Conservation (phyloP, 495 filamentous ascomycete genomes). For the Pyronema omphalodes region DNA sequence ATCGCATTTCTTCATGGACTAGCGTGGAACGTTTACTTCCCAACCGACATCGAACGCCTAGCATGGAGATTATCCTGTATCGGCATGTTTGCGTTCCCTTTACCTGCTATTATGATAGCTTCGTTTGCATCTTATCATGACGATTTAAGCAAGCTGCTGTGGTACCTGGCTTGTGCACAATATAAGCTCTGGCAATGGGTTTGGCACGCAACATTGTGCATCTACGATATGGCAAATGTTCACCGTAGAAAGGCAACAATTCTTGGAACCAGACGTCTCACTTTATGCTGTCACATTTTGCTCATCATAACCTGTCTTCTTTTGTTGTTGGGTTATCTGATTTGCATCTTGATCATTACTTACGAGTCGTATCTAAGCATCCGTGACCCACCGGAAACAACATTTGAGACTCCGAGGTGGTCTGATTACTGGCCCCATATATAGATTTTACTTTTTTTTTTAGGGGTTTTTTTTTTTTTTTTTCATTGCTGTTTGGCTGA, state of each 20-base stretch:
- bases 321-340: not conserved
- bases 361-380: conserved; percentile 11
- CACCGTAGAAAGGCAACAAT: not conserved
- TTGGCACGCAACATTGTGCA: not conserved
- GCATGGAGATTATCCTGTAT: conserved; percentile 6
- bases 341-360: conserved; percentile 2
- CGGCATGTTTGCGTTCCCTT: conserved; percentile 5
- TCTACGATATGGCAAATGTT: not conserved
- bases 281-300: not conserved
- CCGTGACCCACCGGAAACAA: not conserved
- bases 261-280: not conserved
- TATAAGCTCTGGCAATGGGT: not conserved
- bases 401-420: conserved; percentile 7
- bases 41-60: not conserved
- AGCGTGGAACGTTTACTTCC: conserved; percentile 9
- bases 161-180: not conserved
- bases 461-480: not conserved
- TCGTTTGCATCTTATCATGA: not conserved
- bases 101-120: not conserved
- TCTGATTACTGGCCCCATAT: conserved; percentile 7
- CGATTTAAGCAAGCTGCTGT: not conserved
- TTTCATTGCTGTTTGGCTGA: not conserved
- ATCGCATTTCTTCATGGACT: conserved; percentile 4
- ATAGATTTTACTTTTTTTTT: not conserved
- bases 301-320: conserved; percentile 3